phyloP scores from a whole-genome alignment of 495 filamentous ascomycete genomes.

The Penicillium egyptiacum region DNA sequence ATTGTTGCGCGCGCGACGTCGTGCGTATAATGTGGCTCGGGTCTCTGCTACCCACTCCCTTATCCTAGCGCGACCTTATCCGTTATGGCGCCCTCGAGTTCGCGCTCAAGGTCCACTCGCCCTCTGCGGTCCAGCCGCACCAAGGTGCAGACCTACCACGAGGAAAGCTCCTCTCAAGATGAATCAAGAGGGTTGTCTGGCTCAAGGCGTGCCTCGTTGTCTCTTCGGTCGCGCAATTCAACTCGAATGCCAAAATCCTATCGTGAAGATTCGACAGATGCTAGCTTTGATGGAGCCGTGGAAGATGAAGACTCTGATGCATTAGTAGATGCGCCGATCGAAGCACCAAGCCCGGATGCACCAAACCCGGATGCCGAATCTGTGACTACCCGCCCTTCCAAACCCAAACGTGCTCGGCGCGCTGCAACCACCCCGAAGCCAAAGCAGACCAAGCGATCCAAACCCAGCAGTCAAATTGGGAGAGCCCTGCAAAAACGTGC shows the following conservation, averaged over 20 bases:
- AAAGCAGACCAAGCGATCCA: slow-evolving; percentile 23
- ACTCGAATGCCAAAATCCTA: slow-evolving; percentile 38
- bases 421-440: slow-evolving; percentile 16
- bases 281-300: slow-evolving; percentile 19
- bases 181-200: slow-evolving; percentile 15
- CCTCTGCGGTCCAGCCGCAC: slow-evolving; percentile 44
- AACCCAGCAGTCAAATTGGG: slow-evolving; percentile 21
- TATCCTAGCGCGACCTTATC: slow-evolving; percentile 16
- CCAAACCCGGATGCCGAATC: slow-evolving; percentile 1
- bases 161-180: slow-evolving; percentile 40
- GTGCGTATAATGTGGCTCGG: slow-evolving; percentile 6
- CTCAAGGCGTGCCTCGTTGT: slow-evolving; percentile 24
- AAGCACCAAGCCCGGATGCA: slow-evolving; percentile 10
- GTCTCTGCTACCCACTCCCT: slow-evolving; percentile 4
- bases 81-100: slow-evolving; percentile 32
- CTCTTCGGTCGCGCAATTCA: slow-evolving; percentile 39
- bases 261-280: slow-evolving; percentile 48
- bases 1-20: neutral
- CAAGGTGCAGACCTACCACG: slow-evolving; percentile 41
- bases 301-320: slow-evolving; percentile 18
- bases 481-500: slow-evolving; percentile 31
- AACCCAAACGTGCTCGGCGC: slow-evolving; percentile 3
- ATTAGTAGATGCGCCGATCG: slow-evolving; percentile 7
- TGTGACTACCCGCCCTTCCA: neutral
- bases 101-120: slow-evolving; percentile 26